Evolutionary conservation across 2,329 filamentous ascomycete genomes (phyloP).

Genomic region (Aspergillus arachidicola): DNA sequence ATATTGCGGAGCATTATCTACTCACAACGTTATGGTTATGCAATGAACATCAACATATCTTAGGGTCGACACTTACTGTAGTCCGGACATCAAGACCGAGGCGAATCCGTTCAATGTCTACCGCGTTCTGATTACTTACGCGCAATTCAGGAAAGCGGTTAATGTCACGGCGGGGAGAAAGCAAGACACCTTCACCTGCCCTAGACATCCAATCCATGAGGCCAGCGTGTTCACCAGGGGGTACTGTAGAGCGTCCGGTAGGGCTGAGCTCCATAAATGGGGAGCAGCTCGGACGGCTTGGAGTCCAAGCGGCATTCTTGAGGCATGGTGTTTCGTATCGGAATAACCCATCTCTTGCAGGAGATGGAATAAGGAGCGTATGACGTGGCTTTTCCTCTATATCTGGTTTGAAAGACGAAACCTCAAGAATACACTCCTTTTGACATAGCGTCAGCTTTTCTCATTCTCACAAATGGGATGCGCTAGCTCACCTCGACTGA

Average conservation of each 20-base stretch:
- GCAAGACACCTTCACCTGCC: conserved; percentile 31
- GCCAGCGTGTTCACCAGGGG: conserved; percentile 35
- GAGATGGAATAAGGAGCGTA: conserved; percentile 16
- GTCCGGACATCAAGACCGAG: conserved; percentile 73
- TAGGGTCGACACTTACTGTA: conserved; percentile 58
- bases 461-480: background rate
- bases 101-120: conserved; percentile 48
- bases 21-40: conserved; percentile 1
- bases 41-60: background rate
- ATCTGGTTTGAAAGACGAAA: conserved; percentile 36
- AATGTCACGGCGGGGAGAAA: conserved; percentile 32
- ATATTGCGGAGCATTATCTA: conserved; percentile 95
- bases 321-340: conserved; percentile 20
- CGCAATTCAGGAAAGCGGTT: conserved; percentile 32
- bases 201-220: conserved; percentile 36
- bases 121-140: conserved; percentile 45
- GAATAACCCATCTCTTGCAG: conserved; percentile 19
- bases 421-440: conserved; percentile 35
- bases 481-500: conserved; percentile 36
- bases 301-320: conserved; percentile 18
- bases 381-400: conserved; percentile 21
- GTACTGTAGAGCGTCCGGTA: conserved; percentile 44
- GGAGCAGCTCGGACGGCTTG: conserved; percentile 17
- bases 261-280: conserved; percentile 39
- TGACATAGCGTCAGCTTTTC: background rate